These are phyloP conservation scores for Umbelopsis sp. DNA, from an alignment of 192 early-diverging fungal genomes.

Conservation along the genomic window DNA sequence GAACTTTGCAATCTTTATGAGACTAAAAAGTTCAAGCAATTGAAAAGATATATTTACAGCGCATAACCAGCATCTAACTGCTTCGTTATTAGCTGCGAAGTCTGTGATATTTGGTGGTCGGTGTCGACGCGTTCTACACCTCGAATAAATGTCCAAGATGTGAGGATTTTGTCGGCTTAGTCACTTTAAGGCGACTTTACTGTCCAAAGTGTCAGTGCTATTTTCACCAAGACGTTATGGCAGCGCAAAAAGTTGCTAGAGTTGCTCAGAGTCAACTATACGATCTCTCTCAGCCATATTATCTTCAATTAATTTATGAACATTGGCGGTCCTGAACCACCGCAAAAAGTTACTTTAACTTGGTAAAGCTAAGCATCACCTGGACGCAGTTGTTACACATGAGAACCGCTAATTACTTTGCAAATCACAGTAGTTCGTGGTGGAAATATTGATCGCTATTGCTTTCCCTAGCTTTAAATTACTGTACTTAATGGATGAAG, in stretches of 20 bases:
- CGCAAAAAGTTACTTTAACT: too few species aligned
- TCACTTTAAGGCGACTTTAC: conserved; percentile 28
- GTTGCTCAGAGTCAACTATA: too few species aligned
- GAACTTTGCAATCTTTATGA: neutral
- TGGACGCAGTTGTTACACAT: too few species aligned
- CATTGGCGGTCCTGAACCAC: too few species aligned
- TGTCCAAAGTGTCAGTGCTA: conserved; percentile 21
- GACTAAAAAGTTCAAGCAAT: neutral
- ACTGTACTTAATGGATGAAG: conserved; percentile 33
- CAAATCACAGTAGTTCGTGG: too few species aligned
- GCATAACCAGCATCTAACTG: neutral
- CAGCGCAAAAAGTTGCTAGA: conserved; percentile 24
- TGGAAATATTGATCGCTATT: too few species aligned
- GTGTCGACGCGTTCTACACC: conserved; percentile 34
- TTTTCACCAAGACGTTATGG: conserved; percentile 36
- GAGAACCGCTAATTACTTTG: too few species aligned
- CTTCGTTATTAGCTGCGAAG: neutral
- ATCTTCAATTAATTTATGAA: too few species aligned
- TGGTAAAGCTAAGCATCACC: too few species aligned
- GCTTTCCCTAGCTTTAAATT: too few species aligned
- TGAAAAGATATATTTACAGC: neutral
- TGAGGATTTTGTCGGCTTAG: conserved; percentile 28
- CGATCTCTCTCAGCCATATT: too few species aligned
- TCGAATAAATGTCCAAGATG: conserved; percentile 29
- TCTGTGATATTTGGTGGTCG: conserved; percentile 9